Conservation (phyloP, 1,284 basidiomycete genomes). For the Trichosporon sp. region DNA sequence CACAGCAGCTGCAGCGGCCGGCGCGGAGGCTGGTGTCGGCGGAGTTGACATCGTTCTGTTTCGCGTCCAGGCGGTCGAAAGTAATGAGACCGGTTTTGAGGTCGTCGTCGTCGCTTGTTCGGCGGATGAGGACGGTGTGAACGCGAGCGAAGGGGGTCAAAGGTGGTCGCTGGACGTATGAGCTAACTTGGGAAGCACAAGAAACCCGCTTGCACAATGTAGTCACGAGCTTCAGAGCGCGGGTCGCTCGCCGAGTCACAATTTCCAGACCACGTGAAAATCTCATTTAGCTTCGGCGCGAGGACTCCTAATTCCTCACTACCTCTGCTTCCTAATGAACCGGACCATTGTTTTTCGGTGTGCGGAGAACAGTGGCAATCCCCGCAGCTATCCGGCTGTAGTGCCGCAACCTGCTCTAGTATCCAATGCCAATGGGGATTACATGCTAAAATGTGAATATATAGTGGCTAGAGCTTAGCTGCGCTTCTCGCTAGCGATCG, state of each 20-base stretch:
- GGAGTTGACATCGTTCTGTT: slow-evolving; percentile 2
- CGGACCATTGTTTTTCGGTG: not conserved
- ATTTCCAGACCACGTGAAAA: slow-evolving; percentile 3
- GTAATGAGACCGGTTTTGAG: not conserved
- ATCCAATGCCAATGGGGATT: not conserved
- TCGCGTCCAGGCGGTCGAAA: not conserved
- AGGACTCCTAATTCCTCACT: not conserved
- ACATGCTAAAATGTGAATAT: not conserved
- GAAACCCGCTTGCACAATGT: too few species aligned
- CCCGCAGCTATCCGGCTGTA: too few species aligned
- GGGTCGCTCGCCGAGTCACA: not conserved
- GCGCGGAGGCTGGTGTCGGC: not conserved
- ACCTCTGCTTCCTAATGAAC: too few species aligned
- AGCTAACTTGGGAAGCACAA: not conserved
- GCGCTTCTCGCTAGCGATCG: not conserved
- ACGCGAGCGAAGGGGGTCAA: not conserved
- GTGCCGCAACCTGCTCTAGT: not conserved
- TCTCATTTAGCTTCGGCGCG: not conserved
- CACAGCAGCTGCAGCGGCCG: not conserved
- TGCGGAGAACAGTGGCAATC: too few species aligned
- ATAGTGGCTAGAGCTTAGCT: not conserved
- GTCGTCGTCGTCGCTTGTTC: not conserved
- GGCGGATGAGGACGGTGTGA: not conserved
- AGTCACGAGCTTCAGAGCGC: not conserved
- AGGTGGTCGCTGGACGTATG: not conserved